Evolutionary conservation across 2,329 filamentous ascomycete species (phyloP).

Genomic region (Verticillium nonalfalfae): DNA sequence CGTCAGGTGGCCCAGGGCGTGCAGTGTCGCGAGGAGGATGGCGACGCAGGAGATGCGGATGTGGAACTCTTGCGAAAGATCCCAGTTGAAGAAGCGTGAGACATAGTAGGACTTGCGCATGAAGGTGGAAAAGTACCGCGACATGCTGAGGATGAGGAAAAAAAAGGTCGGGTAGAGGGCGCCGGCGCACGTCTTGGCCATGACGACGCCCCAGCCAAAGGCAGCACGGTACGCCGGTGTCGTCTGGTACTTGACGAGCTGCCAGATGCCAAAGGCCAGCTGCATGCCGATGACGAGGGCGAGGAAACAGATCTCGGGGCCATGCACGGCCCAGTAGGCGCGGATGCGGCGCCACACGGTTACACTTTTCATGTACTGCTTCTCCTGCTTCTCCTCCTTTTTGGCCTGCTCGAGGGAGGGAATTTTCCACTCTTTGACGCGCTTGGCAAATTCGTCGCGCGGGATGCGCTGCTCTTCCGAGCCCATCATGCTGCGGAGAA

Average conservation of each 20-base stretch:
- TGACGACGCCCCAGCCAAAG: conserved; percentile 49
- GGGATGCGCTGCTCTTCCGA: conserved; percentile 34
- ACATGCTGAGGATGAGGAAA: conserved; percentile 53
- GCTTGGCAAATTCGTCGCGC: conserved; percentile 35
- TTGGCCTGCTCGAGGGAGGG: conserved; percentile 40
- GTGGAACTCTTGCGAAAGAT: conserved; percentile 48
- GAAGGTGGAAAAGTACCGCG: conserved; percentile 46
- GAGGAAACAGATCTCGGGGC: conserved; percentile 43
- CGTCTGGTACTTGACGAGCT: conserved; percentile 45
- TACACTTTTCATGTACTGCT: conserved; percentile 37
- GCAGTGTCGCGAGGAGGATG: conserved; percentile 42
- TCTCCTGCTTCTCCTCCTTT: conserved; percentile 37
- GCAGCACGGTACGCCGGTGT: conserved; percentile 36
- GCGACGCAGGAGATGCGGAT: conserved; percentile 46
- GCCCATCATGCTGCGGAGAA: conserved; percentile 43
- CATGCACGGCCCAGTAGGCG: conserved; percentile 50
- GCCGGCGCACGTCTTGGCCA: conserved; percentile 49
- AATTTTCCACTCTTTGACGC: conserved; percentile 38
- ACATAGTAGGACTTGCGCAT: conserved; percentile 43
- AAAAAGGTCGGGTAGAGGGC: conserved; percentile 52
- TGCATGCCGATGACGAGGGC: conserved; percentile 38
- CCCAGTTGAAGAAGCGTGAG: conserved; percentile 51
- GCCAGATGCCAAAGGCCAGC: conserved; percentile 48
- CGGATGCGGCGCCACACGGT: conserved; percentile 36
- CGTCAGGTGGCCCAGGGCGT: conserved; percentile 46